These are phyloP conservation scores for Lolium perenne DNA, from an alignment of 176 grass and related monocot species.

Conservation along the genomic window DNA sequence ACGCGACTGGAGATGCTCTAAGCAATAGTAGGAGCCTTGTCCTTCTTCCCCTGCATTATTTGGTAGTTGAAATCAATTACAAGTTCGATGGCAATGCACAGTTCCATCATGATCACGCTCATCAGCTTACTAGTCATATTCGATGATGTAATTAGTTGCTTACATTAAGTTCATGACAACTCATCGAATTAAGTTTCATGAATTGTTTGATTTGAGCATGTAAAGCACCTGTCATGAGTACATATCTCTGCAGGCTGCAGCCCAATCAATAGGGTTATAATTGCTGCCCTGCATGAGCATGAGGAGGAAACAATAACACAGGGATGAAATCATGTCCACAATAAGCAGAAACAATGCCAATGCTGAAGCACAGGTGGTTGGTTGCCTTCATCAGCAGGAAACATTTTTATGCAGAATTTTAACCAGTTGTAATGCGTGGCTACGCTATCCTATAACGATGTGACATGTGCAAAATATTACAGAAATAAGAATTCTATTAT, in stretches of 20 bases:
- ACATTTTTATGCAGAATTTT: neutral
- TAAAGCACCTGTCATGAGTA: neutral
- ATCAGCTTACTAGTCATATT: neutral
- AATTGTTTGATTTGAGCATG: neutral
- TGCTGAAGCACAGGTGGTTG: neutral
- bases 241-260: neutral
- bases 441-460: neutral
- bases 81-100: neutral
- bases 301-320: neutral
- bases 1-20: no score
- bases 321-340: neutral
- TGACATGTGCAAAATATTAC: neutral
- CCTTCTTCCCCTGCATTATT: neutral
- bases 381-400: neutral
- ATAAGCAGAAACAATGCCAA: neutral
- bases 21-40: neutral
- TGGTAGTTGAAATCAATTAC: neutral
- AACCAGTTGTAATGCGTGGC: no score
- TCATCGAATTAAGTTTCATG: neutral
- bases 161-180: neutral
- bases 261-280: neutral
- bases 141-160: neutral
- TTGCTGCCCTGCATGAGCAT: neutral
- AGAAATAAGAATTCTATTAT: neutral
- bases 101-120: neutral